Base-by-base conservation (phyloP, 331 rosid species). In the Phaseolus coccineus region DNA sequence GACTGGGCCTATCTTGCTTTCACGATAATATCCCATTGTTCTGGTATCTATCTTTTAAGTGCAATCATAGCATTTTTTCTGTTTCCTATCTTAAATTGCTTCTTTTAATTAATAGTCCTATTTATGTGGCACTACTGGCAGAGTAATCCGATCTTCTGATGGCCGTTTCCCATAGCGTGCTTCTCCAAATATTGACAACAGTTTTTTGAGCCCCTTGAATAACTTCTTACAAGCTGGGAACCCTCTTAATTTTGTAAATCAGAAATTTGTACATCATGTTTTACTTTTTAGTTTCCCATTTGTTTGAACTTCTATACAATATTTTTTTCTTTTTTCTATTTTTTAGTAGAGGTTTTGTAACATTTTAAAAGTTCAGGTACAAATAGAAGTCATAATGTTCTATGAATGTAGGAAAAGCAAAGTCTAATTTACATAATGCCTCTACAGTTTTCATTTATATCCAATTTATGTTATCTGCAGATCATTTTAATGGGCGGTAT, bases 1-100 rank as follows among this genome's bases (percentile, higher is more conserved):
- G 83, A 91, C 88, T 53, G 99, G 98, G 33, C 98, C 97, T 39
- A 89, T 85, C 74, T 86, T 96, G 89, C 93, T 95, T 66, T 79
- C 94, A 16, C 87, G 87, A 89, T 61, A 63, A 15, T 39, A 77
- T 63, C 33, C 35, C 61, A 73, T 85, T 47, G 2, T 81, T 80
- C 80, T 16, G 65, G 63, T 56, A 77, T 72, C 31, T 56, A 77
- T 72, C 31, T 76, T 59, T 40, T 55, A 51, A 42, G 57, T 51
- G 75, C 61, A 48, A 73, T 67, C 25, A 71, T 69, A 50, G n/a
- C 33, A 12, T 77, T 73, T 48, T 35, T 67, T 57, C 73, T 55
- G 24, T 31, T 64, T 74, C 35, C 35, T 42, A 51, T 77, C 62
- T 53, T 66, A 57, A 71, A 39, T 24, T 52, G 30, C 0, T 53